Conservation (phyloP, 2,329 filamentous ascomycete species). For the Huntiella omanensis region DNA sequence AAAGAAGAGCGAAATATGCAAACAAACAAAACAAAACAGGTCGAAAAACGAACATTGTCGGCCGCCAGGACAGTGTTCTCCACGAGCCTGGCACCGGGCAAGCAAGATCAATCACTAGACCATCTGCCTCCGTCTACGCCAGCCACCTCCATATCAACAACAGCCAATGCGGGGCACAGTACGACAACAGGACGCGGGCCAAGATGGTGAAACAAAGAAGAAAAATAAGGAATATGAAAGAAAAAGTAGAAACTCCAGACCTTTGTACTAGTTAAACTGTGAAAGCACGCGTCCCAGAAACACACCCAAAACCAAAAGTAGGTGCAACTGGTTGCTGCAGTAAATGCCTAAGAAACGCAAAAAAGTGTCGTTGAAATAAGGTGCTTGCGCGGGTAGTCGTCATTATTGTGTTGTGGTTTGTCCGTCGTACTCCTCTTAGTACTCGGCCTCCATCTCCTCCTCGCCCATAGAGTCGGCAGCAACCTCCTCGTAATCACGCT, state of each 20-base stretch:
- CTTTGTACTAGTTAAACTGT: conserved; percentile 8
- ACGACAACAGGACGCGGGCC: neutral
- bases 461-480: conserved; percentile 82
- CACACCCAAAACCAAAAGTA: neutral
- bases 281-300: neutral
- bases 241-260: conserved; percentile 6
- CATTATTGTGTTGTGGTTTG: conserved; percentile 6
- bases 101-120: no score
- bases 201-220: conserved; percentile 1
- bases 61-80: no score
- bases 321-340: conserved; percentile 2
- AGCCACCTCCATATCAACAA: neutral
- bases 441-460: conserved; percentile 78
- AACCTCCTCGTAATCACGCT: conserved; percentile 98
- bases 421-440: conserved; percentile 34
- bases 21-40: conserved; percentile 5
- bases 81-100: no score
- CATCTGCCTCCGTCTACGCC: no score
- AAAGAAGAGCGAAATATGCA: conserved; percentile 3
- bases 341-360: conserved; percentile 1
- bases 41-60: neutral
- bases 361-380: conserved; percentile 4
- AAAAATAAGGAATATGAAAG: conserved; percentile 3
- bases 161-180: conserved; percentile 1
- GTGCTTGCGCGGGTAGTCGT: conserved; percentile 3